Evolutionary conservation across 176 grass and related monocot genomes (phyloP), one percentile per base, ranked within the genome.

Genomic region (Elaeis guineensis): DNA sequence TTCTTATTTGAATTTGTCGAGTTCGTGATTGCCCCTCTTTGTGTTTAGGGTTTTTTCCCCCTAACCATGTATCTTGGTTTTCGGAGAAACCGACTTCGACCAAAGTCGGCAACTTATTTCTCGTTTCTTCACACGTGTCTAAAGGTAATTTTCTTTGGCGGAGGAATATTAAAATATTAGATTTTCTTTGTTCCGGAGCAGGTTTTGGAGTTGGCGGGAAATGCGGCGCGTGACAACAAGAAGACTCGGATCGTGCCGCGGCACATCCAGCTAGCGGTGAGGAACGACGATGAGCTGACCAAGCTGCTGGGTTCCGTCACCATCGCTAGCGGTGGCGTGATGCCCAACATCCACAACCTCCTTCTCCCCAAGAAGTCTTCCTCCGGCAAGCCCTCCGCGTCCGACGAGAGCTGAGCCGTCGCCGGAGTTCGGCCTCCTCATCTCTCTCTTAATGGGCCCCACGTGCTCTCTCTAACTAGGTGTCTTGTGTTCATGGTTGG

Each of bases 301-400:
- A 86, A 80, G 81, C 76, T 98, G 20, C 93, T 98, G 3, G 93
- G 93, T 17, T 85, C 82, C 0, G 93, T 90, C 30, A 98, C 93
- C 20, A 98, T 98, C 75, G 93, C 93, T 2, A 98, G 87, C 39
- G 93, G 93, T 0, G 93, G 93, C 16, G 93, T 98, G 48, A 98
- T 98, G 93, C 93, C 93, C 19, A 98, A 98, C 87, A 98, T 98
- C 72, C 93, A 98, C 76, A 98, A 98, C 70, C 72, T 98, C 30
- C 84, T 98, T 12, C 84, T 98, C 44, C 93, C 93, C 61, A 98
- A 98, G 81, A 98, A 98, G 76, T 18, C 74, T 0, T 66, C 79
- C 19, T 72, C 73, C 19, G 83, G 78, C 61, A 98, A 98, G 88
- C 78, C 93, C 4, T 76, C 73, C 26, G 93, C 70, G 0, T 12